Conservation (phyloP, 352 stramenopile genomes). For the Phytopythium kandeliae region DNA sequence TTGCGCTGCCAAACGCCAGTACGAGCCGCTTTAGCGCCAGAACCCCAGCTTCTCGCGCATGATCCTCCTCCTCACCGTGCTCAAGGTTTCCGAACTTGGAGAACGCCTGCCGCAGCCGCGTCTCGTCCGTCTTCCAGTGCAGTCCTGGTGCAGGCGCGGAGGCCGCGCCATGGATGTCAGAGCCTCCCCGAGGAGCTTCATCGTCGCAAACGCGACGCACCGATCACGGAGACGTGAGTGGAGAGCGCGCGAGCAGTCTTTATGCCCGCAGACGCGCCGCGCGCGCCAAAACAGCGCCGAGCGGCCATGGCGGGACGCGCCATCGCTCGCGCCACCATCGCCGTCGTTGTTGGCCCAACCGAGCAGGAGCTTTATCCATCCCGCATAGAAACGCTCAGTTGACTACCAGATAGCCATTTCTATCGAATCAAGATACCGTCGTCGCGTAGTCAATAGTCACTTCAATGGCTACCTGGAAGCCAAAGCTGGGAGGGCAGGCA, state of each 20-base stretch:
- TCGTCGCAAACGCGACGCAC: conserved; percentile 13
- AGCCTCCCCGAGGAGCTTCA: not conserved
- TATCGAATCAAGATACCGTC: not conserved
- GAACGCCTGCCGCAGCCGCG: conserved; percentile 56
- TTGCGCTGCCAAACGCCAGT: conserved; percentile 13
- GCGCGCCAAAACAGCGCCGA: not conserved
- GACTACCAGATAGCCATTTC: not conserved
- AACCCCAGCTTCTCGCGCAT: not conserved
- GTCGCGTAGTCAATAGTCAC: not conserved
- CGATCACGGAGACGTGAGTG: conserved; percentile 53
- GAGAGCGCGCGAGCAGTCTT: conserved; percentile 17
- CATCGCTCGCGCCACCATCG: conserved; percentile 7
- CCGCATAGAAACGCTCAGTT: conserved; percentile 4
- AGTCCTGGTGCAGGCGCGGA: conserved; percentile 49
- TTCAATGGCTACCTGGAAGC: conserved; percentile 1
- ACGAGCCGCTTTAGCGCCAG: not conserved
- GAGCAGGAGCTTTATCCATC: not conserved
- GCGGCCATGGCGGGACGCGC: conserved; percentile 11
- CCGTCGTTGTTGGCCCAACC: not conserved
- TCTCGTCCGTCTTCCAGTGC: conserved; percentile 82
- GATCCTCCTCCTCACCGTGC: conserved; percentile 18
- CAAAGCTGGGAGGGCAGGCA: not conserved
- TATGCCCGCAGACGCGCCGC: not conserved
- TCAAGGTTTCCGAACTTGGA: conserved; percentile 44
- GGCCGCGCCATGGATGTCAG: too few species aligned